A percentile compares a stretch with the other conserved stretches of the same genome.
Evolutionary conservation across 2,329 filamentous ascomycete genomes (phyloP).

Genomic region (Ophiocordyceps camponoti-saundersi): DNA sequence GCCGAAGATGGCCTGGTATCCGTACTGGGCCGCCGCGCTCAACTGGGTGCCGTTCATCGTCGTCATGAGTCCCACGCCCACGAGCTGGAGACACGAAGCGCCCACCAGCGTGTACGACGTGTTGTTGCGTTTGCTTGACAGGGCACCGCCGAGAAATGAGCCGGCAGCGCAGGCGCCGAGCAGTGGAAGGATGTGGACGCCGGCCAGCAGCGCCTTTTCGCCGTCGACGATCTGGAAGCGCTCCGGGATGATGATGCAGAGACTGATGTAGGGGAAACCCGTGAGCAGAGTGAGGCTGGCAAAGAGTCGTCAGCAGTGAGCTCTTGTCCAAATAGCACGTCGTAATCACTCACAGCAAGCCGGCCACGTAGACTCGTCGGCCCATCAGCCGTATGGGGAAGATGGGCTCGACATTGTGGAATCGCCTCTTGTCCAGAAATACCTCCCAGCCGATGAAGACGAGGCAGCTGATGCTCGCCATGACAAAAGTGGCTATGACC

Average conservation of each 20-base stretch:
- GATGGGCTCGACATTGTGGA: constrained; percentile 31
- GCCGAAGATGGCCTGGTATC: constrained; percentile 38
- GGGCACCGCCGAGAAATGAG: constrained; percentile 34
- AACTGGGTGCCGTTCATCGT: constrained; percentile 17
- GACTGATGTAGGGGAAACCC: constrained; percentile 38
- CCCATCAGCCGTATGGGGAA: constrained; percentile 32
- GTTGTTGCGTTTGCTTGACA: constrained; percentile 36
- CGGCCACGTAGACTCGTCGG: constrained; percentile 31
- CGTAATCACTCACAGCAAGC: constrained; percentile 24
- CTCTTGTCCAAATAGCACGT: neutral
- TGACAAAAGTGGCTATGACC: constrained; percentile 29
- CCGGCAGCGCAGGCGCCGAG: constrained; percentile 38
- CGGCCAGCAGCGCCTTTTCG: constrained; percentile 33
- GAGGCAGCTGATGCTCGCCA: constrained; percentile 29
- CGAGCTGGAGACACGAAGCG: constrained; percentile 31
- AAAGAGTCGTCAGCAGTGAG: neutral
- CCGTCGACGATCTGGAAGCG: constrained; percentile 41
- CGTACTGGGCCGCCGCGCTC: constrained; percentile 27
- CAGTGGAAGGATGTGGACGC: constrained; percentile 40
- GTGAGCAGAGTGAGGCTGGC: constrained; percentile 35
- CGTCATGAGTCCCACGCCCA: constrained; percentile 34
- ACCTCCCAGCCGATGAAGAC: constrained; percentile 34
- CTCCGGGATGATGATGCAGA: constrained; percentile 42
- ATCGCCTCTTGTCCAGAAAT: constrained; percentile 19
- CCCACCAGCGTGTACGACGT: constrained; percentile 32